Evolutionary conservation across 352 stramenopile genomes (phyloP), one percentile per base, ranked within the genome.

Genomic region (Phytophthora multivora): DNA sequence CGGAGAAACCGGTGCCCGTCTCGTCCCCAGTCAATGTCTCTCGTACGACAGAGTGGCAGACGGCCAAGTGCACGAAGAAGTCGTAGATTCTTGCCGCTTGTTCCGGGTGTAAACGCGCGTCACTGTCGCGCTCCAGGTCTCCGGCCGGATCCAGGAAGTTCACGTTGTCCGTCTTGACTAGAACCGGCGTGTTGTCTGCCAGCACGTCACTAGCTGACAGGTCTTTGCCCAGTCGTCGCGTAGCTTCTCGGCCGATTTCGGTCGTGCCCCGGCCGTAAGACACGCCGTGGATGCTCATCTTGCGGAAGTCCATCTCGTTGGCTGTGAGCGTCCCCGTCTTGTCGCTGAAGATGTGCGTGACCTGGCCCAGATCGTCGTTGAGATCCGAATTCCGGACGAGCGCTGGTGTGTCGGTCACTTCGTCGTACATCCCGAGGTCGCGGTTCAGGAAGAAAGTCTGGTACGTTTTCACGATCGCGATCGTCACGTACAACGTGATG

Each of bases 251-350:
- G 0, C 88, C 88, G 31, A 96, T 95, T 66, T 95, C 86, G 7
- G 87, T 93, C 19, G 83, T 95, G 11, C 85, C 88, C 10, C 82
- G 81, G 8, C 86, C 88, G 46, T 95, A 96, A 1, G 83, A 91
- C 3, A 90, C 68, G 16, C 86, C 88, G 46, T 93, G 78, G 40
- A 96, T 78, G 41, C 80, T 90, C 81, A 96, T 91, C 58, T 95
- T 95, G 45, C 88, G 83, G 48, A 94, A 95, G 47, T 94, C 84
- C 88, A 96, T 95, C 56, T 92, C 84, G 66, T 95, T 96, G 3
- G 84, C 84, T 16, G 88, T 96, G 12, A 95, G 59, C 8, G 88
- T 95, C 21, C 86, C 85, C 0, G 86, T 95, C 48, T 96, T 96
- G 66, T 95, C 86, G 41, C 83, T 91, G 63, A 96, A 96, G 48